phyloP scores from a whole-genome alignment of 176 grass and related monocot species.

The Carex cristatella region DNA sequence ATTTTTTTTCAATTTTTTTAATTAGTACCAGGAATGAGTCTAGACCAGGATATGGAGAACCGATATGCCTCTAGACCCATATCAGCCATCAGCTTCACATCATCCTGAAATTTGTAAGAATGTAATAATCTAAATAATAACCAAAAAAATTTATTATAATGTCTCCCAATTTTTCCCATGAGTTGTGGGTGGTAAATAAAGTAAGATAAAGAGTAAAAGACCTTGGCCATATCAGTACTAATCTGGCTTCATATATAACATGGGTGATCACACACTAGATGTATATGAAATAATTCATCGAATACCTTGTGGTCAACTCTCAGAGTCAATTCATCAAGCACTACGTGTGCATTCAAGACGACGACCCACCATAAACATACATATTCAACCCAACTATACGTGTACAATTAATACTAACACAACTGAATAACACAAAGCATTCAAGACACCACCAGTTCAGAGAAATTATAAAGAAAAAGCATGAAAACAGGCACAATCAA shows the following conservation, averaged over 20 bases:
- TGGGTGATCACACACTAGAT: background rate
- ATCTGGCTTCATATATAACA: background rate
- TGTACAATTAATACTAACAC: background rate
- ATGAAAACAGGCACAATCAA: too few species aligned
- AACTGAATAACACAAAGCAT: background rate
- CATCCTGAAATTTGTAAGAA: conserved; percentile 44
- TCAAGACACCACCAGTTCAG: too few species aligned
- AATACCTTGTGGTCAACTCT: background rate
- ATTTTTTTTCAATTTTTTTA: background rate
- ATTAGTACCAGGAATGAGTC: conserved; percentile 64
- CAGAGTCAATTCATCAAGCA: background rate
- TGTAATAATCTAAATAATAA: background rate
- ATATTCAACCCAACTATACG: background rate
- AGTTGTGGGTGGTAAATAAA: background rate
- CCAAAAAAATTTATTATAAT: background rate
- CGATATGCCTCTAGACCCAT: conserved; percentile 67
- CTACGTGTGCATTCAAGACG: background rate
- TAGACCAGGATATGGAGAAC: conserved; percentile 92
- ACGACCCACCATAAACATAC: background rate
- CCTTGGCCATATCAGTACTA: background rate
- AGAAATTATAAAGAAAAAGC: too few species aligned
- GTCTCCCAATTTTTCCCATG: background rate
- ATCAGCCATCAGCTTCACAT: conserved; percentile 56
- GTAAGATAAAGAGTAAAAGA: background rate
- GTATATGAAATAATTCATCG: background rate